Evolutionary conservation across 495 filamentous ascomycete genomes (phyloP).

Genomic region (Polyplosphaeria fusca): DNA sequence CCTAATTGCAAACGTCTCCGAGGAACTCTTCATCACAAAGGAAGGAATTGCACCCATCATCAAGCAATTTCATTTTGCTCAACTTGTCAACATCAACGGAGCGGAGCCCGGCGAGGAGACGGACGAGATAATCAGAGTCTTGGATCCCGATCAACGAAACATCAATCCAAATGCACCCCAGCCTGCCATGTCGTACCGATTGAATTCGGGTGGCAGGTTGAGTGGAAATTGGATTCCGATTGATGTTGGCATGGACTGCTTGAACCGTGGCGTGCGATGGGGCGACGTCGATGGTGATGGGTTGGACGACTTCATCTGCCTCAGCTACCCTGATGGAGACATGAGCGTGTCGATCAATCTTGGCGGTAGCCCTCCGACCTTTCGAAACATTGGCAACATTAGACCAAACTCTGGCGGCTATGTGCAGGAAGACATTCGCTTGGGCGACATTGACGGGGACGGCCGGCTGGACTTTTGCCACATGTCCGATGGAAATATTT

Average conservation of each 20-base stretch:
- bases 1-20: neutral
- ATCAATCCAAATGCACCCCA: neutral
- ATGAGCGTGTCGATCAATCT: neutral
- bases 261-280: slow-evolving; percentile 13
- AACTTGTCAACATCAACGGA: neutral
- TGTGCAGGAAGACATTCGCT: neutral
- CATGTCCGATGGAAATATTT: neutral
- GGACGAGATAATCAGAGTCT: neutral
- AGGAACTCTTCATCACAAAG: neutral
- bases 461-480: neutral
- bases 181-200: neutral
- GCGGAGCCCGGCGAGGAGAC: neutral
- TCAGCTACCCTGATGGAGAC: slow-evolving; percentile 10
- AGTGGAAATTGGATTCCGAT: neutral
- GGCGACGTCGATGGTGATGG: slow-evolving; percentile 44
- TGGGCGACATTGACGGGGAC: neutral
- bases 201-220: neutral
- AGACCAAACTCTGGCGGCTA: neutral
- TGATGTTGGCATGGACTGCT: neutral
- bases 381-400: neutral
- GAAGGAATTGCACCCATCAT: neutral
- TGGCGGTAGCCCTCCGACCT: neutral
- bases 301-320: slow-evolving; percentile 45
- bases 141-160: neutral
- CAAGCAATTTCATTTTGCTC: neutral